phyloP scores from a whole-genome alignment of 2,329 filamentous ascomycete genomes.

The Fusarium setosum region DNA sequence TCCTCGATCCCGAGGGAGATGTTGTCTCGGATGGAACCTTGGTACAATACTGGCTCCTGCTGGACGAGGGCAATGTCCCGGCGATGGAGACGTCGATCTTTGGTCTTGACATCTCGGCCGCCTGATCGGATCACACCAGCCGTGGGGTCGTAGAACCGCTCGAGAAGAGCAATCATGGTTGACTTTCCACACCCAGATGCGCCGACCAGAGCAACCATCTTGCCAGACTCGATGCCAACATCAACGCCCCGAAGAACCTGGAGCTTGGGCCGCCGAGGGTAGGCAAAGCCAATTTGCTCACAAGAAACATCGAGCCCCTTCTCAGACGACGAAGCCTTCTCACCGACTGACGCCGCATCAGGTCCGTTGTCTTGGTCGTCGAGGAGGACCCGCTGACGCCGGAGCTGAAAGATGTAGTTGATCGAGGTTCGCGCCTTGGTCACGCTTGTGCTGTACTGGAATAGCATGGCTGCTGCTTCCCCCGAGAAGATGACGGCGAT shows the following conservation, averaged over 20 bases:
- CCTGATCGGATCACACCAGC: constrained; percentile 46
- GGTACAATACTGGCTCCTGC: constrained; percentile 55
- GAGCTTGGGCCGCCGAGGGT: constrained; percentile 56
- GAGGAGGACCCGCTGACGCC: constrained; percentile 43
- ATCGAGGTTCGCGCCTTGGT: constrained; percentile 61
- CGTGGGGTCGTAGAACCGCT: constrained; percentile 56
- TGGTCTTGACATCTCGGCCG: constrained; percentile 43
- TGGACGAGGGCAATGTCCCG: constrained; percentile 53
- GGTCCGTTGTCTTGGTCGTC: constrained; percentile 44
- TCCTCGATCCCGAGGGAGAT: constrained; percentile 60
- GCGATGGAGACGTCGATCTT: constrained; percentile 47
- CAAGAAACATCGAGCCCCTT: constrained; percentile 58
- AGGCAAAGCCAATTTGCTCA: constrained; percentile 66
- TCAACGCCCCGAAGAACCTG: constrained; percentile 53
- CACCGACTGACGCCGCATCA: background rate
- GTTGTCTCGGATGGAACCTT: constrained; percentile 67
- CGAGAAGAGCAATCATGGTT: constrained; percentile 65
- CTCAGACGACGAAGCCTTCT: constrained; percentile 10
- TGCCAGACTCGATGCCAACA: constrained; percentile 55
- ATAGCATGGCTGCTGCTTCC: constrained; percentile 55
- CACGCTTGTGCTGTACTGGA: constrained; percentile 62
- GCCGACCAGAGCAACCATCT: constrained; percentile 67
- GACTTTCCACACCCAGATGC: constrained; percentile 70
- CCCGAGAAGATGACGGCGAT: constrained; percentile 60
- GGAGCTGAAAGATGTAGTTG: constrained; percentile 60